Percentiles rank a stretch among this genome's conserved stretches.
These are phyloP conservation scores for Epichloe glyceriae DNA, from an alignment of 2,329 filamentous ascomycete species.

Conservation along the genomic window DNA sequence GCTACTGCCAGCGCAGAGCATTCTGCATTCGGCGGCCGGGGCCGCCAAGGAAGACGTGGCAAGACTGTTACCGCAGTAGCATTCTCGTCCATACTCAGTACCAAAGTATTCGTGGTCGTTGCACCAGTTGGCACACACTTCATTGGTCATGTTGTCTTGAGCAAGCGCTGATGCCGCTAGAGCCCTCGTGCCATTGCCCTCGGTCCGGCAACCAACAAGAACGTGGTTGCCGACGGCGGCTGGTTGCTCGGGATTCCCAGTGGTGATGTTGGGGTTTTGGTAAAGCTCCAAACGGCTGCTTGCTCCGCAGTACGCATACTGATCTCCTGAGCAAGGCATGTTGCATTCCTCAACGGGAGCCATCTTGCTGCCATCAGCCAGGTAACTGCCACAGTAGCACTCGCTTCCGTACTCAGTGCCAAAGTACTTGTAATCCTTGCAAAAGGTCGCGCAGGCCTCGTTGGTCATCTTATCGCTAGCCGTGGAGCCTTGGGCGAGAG, in stretches of 20 bases:
- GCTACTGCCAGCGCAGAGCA: constrained; percentile 26
- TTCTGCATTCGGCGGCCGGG: constrained; percentile 22
- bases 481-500: constrained; percentile 18
- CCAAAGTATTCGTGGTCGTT: constrained; percentile 20
- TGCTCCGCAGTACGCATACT: constrained; percentile 19
- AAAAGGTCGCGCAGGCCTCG: constrained; percentile 20
- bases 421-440: constrained; percentile 26
- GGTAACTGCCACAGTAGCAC: constrained; percentile 25
- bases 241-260: constrained; percentile 19
- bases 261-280: constrained; percentile 15
- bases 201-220: constrained; percentile 24
- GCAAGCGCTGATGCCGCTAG: constrained; percentile 14
- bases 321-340: constrained; percentile 21
- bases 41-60: constrained; percentile 16
- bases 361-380: constrained; percentile 14
- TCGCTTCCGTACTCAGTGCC: constrained; percentile 27
- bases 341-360: constrained; percentile 20
- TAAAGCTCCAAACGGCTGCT: constrained; percentile 22
- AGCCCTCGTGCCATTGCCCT: constrained; percentile 21
- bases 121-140: constrained; percentile 20
- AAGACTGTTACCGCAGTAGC: constrained; percentile 23
- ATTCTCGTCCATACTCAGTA: constrained; percentile 25
- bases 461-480: constrained; percentile 19
- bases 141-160: constrained; percentile 20
- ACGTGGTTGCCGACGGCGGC: constrained; percentile 19